Base-by-base conservation (phyloP, 768 basidiomycete genomes). In the Calocera viscosa region DNA sequence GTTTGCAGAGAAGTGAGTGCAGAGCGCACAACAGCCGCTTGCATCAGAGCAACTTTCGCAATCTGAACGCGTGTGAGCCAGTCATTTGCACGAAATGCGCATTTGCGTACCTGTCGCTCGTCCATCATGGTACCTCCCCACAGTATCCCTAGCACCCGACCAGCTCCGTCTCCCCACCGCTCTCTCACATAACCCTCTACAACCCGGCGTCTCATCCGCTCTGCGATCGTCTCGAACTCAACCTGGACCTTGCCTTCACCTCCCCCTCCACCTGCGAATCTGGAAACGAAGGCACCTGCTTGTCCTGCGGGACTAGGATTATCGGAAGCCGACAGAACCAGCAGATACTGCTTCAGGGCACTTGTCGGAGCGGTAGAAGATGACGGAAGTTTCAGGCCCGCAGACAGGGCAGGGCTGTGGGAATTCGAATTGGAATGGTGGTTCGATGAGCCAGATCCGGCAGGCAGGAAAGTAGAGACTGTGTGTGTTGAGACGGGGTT, bases 11-110 rank as follows among this genome's bases (percentile, higher is more conserved):
- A 84, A 22, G 90, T 83, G 65, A 97, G 80, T 49, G 91, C 77
- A 12, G 88, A 86, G 65, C 94, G 86, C 65, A 90, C 88, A 69
- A 93, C 90, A 74, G 91, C 92, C 35, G 88, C 81, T 1, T 91
- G 83, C 81, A 98, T 89, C 90, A 99, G 91, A 19, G 91, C 90
- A 64, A 88, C 80, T 75, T 95, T 95, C 33, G 91, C 89, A 63
- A 99, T 86, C 94, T 98, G 70, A 16, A 19, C 53, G 26, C 24
- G 10, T 26, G 19, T 40, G 14, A 33, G 19, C n/a, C 65, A 66
- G 64, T n/a, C 41, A 49, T 49, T 30, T 60, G 38, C 49, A 26
- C 19, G 41, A 67, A 26, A 11, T 38, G 22, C 67, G 43, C 63
- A 38, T 49, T 34, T 70, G 75, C 82, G 68, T 65, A 91, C 94